Percentiles rank a stretch among this genome's conserved stretches.
These are phyloP conservation scores for Phyllosticta citribraziliensis DNA, from an alignment of 2,329 filamentous ascomycete species.

Conservation along the genomic window DNA sequence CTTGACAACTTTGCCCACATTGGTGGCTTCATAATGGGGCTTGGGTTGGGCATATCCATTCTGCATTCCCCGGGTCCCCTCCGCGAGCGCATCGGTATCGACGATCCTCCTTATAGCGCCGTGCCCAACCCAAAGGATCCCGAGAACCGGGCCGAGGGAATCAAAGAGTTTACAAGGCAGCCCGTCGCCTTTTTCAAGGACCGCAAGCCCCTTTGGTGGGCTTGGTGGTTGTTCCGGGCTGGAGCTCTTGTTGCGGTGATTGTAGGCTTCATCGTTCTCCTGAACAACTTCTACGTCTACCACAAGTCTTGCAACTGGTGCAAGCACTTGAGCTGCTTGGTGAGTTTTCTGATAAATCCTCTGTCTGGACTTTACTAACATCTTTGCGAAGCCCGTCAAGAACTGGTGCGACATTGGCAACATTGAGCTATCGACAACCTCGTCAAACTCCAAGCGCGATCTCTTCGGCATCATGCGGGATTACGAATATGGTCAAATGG, in stretches of 20 bases:
- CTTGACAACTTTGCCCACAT: slow-evolving; percentile 98
- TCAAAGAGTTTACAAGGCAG: slow-evolving; percentile 38
- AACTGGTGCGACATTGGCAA: slow-evolving; percentile 29
- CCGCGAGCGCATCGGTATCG: slow-evolving; percentile 61
- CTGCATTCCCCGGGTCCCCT: slow-evolving; percentile 79
- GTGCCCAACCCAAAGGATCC: slow-evolving; percentile 34
- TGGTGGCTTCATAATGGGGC: slow-evolving; percentile 86
- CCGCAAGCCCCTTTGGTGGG: slow-evolving; percentile 91
- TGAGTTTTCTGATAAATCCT: slow-evolving; percentile 41
- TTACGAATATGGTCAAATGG: not conserved
- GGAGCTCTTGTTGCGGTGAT: slow-evolving; percentile 71
- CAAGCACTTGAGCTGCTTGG: slow-evolving; percentile 87
- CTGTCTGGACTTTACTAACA: slow-evolving; percentile 9
- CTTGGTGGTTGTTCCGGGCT: slow-evolving; percentile 83
- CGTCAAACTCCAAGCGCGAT: slow-evolving; percentile 8
- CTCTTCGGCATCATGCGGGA: slow-evolving; percentile 7
- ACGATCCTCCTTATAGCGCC: slow-evolving; percentile 59
- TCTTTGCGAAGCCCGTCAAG: slow-evolving; percentile 14
- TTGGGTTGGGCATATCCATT: slow-evolving; percentile 76
- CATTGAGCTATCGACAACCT: slow-evolving; percentile 10
- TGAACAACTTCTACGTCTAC: slow-evolving; percentile 85
- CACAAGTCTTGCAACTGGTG: slow-evolving; percentile 77
- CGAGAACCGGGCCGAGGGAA: slow-evolving; percentile 45
- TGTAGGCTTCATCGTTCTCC: slow-evolving; percentile 72
- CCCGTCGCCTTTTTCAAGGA: slow-evolving; percentile 76